A percentile compares a stretch with the other conserved stretches of the same genome.
Evolutionary conservation across 2,329 filamentous ascomycete genomes (phyloP).

Genomic region (Thielaviopsis ethacetica): DNA sequence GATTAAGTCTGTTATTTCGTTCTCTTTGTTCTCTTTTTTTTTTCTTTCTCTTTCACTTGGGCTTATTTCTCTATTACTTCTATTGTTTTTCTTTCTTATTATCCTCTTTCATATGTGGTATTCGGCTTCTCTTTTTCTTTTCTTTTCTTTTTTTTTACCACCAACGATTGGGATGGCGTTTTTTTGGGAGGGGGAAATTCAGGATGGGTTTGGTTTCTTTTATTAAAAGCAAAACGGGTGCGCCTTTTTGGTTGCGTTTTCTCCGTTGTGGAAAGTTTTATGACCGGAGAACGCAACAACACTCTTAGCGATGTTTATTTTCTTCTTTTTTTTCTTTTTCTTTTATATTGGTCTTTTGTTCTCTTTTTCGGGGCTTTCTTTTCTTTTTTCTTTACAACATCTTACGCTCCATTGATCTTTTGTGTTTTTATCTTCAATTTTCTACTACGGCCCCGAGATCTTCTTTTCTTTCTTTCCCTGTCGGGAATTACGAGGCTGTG

Average conservation of each 20-base stretch:
- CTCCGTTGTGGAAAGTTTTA: neutral
- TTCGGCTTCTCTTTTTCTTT: too few species aligned
- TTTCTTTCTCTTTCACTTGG: neutral
- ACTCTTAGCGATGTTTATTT: neutral
- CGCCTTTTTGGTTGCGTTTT: neutral
- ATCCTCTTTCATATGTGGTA: neutral
- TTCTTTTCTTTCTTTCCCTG: too few species aligned
- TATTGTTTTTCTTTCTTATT: neutral
- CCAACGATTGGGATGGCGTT: neutral
- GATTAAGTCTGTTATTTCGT: neutral
- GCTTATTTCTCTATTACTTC: neutral
- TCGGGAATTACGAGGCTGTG: too few species aligned
- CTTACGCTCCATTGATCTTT: neutral
- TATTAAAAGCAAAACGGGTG: neutral
- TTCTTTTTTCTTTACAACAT: neutral
- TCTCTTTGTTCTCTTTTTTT: constrained; percentile 3
- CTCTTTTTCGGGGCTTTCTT: neutral
- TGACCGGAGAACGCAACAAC: neutral
- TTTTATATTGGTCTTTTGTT: neutral
- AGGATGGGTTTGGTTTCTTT: neutral
- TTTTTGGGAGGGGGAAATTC: neutral
- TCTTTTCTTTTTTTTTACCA: neutral
- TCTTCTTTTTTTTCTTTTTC: neutral
- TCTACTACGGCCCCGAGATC: too few species aligned
- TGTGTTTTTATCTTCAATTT: too few species aligned